Evolutionary conservation across 495 filamentous ascomycete genomes (phyloP).

Genomic region (Friedmanniomyces endolithicus): DNA sequence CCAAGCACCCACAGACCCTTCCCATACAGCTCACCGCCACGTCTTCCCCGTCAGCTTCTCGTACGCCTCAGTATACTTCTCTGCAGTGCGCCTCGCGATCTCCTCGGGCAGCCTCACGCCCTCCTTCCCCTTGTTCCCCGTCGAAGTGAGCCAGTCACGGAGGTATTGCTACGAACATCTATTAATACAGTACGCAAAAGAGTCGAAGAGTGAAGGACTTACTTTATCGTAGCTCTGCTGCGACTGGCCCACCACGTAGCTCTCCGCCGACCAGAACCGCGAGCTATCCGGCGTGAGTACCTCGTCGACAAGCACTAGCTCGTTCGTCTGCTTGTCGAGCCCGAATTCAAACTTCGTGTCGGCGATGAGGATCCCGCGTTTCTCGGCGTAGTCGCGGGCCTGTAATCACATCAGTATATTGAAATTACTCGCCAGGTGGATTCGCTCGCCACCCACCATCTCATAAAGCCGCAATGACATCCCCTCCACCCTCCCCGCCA

Average conservation of each 20-base stretch:
- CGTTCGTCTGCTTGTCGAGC: conserved; percentile 52
- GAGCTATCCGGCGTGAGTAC: conserved; percentile 63
- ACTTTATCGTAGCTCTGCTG: conserved; percentile 78
- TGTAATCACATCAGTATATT: conserved; percentile 3
- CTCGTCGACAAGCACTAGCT: conserved; percentile 81
- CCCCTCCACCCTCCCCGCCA: conserved; percentile 62
- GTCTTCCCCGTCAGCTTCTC: conserved; percentile 50
- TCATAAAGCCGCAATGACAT: conserved; percentile 64
- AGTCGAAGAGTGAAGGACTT: not conserved
- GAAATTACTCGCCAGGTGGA: not conserved
- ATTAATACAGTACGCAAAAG: not conserved
- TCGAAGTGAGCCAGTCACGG: conserved; percentile 67
- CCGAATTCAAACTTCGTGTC: conserved; percentile 81
- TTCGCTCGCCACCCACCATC: conserved; percentile 21
- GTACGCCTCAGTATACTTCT: conserved; percentile 58
- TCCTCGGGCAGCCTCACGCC: conserved; percentile 56
- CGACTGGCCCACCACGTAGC: conserved; percentile 57
- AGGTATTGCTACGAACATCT: conserved; percentile 48
- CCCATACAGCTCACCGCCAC: conserved; percentile 6
- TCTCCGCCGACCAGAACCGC: conserved; percentile 73
- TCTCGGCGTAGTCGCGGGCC: conserved; percentile 60
- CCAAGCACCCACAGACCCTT: not conserved
- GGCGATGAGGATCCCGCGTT: conserved; percentile 80
- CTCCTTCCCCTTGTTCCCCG: conserved; percentile 58
- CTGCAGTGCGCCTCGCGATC: conserved; percentile 48